Evolutionary conservation across 2,329 filamentous ascomycete species (phyloP), one percentile per base, ranked within the genome.

Genomic region (Fonsecaea erecta): DNA sequence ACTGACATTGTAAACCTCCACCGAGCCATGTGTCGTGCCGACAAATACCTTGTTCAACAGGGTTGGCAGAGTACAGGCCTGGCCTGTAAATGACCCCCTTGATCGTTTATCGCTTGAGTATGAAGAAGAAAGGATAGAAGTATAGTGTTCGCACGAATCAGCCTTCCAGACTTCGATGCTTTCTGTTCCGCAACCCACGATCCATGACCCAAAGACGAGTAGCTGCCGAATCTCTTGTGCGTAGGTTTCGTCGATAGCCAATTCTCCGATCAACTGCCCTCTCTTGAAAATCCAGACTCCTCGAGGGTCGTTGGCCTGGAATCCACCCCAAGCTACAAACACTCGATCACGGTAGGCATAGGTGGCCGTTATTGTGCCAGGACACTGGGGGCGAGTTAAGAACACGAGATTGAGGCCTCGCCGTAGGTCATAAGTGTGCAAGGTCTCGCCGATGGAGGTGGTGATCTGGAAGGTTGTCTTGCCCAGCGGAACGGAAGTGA

Each of bases 401-500:
- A 99, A 99, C 73, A 98, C 88, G 56, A 99, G 87, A 73, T 96
- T 94, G 67, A 99, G 85, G 53, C 94, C 94, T 73, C 89, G 88
- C 77, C 90, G 92, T 67, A 99, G 81, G 76, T 99, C 95, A 81
- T 99, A 99, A 0, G 95, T 99, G 79, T 99, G 95, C 53, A 99
- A 85, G 65, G 90, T 92, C 73, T 89, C 87, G 68, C 94, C 95
- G 67, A 96, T 91, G 0, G 92, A 98, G 32, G 95, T 99, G 35
- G 95, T 98, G 77, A 99, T 92, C 77, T 99, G 95, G 75, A 97
- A 99, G 2, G 93, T 96, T 0, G 92, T 94, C 79, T 96, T 97
- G 64, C 95, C 95, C 16, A 97, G 83, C 0, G 94, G 91, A 34
- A 96, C 85, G 5, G 90, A 90, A 1, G 94, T 93, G 75, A 99